phyloP scores from a whole-genome alignment of 495 filamentous ascomycete genomes.

The Saxophila tyrrhenica region DNA sequence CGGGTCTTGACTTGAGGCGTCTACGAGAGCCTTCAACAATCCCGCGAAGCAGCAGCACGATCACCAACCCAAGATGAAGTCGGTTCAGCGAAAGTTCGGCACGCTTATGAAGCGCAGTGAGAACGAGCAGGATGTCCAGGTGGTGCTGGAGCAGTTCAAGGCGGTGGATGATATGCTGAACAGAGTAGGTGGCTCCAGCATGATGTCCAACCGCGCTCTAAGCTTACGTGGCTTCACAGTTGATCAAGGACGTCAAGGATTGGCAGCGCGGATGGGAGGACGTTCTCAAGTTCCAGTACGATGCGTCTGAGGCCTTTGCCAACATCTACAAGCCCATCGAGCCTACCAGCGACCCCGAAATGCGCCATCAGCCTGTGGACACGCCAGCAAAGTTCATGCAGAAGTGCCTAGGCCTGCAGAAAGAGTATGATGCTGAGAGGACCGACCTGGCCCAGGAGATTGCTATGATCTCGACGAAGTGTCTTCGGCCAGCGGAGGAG shows the following conservation, averaged over 20 bases:
- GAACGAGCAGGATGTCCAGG: conserved; percentile 66
- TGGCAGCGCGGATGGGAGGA: conserved; percentile 82
- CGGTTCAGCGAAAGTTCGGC: conserved; percentile 64
- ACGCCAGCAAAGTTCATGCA: conserved; percentile 56
- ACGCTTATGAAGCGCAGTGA: conserved; percentile 58
- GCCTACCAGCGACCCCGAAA: conserved; percentile 3
- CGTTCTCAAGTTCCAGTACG: conserved; percentile 60
- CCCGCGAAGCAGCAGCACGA: too few species aligned
- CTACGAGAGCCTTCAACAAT: too few species aligned
- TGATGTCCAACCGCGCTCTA: background rate
- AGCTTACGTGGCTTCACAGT: conserved; percentile 38
- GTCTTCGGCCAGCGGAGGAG: conserved; percentile 61
- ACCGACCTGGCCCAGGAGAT: conserved; percentile 67
- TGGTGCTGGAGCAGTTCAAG: conserved; percentile 71
- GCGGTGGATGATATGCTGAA: conserved; percentile 69
- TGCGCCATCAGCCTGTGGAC: conserved; percentile 29
- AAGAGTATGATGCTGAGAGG: conserved; percentile 63
- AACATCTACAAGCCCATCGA: conserved; percentile 70
- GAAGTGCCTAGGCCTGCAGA: conserved; percentile 54
- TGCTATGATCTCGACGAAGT: conserved; percentile 54
- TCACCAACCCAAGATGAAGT: conserved; percentile 54
- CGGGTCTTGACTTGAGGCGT: too few species aligned
- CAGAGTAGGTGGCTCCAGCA: conserved; percentile 39
- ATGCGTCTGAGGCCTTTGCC: conserved; percentile 60
- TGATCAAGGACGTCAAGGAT: conserved; percentile 66